These are phyloP conservation scores for Parietaria judaica DNA, from an alignment of 306 rosid species.

Conservation along the genomic window DNA sequence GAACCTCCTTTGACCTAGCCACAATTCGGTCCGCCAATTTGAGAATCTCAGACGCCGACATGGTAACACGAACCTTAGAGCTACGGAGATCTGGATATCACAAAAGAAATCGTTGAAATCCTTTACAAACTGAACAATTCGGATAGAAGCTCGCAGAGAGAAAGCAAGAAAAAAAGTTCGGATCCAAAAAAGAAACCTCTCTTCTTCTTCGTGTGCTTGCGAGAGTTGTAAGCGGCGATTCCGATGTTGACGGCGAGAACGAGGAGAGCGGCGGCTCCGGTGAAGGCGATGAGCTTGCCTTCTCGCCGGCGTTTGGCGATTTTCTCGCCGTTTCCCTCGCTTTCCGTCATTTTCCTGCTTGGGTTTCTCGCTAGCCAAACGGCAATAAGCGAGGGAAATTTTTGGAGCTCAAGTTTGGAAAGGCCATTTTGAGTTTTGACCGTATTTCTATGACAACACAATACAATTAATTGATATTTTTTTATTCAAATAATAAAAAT, in stretches of 20 bases:
- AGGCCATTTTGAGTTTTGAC: slow-evolving; percentile 7
- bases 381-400: slow-evolving; percentile 54
- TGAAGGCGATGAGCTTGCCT: slow-evolving; percentile 35
- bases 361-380: slow-evolving; percentile 25
- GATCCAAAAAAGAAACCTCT: slow-evolving; percentile 33
- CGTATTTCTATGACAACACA: slow-evolving; percentile 11
- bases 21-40: slow-evolving; percentile 64
- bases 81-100: slow-evolving; percentile 61
- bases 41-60: slow-evolving; percentile 72
- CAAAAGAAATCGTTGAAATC: neutral
- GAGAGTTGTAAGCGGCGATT: slow-evolving; percentile 47
- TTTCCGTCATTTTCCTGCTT: slow-evolving; percentile 49
- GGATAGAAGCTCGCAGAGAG: neutral
- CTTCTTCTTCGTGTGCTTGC: slow-evolving; percentile 37
- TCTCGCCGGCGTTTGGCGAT: slow-evolving; percentile 42
- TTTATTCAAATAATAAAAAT: neutral
- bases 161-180: neutral
- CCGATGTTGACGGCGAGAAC: slow-evolving; percentile 64
- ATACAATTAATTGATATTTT: neutral
- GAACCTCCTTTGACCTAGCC: slow-evolving; percentile 63
- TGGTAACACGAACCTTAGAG: slow-evolving; percentile 43
- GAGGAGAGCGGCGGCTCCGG: slow-evolving; percentile 77
- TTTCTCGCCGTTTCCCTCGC: slow-evolving; percentile 37
- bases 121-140: neutral
- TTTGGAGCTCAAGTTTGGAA: slow-evolving; percentile 29